Evolutionary conservation across 192 early-diverging fungal species (phyloP), one percentile per base, ranked within the genome.

Genomic region (Backusella macrospora): DNA sequence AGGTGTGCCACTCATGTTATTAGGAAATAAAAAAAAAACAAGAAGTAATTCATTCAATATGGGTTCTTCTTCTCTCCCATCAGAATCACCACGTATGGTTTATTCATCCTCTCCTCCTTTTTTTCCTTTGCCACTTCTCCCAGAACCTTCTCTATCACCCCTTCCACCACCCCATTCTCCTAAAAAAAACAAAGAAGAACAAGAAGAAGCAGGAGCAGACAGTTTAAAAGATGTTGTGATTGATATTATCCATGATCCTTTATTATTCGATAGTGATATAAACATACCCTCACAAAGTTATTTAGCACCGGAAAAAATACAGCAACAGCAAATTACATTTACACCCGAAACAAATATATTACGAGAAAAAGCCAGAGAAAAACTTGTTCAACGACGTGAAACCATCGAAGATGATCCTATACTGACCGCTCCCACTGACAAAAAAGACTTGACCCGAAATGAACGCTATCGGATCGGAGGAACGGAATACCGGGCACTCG

Each of bases 401-500:
- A 37, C 62, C 0, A 37, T 34, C 14, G 26, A 12, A 15, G 23
- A 26, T 14, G n/a, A 47, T 37, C 42, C 43, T 21, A 68, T 68
- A 13, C 46, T 72, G 62, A 62, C 43, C 0, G 59, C 40, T 26
- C 55, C 69, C 37, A 67, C 68, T 21, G 70, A 67, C 8, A 68
- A 76, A 23, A 45, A 26, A 13, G 66, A 76, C 8, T 37, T 80
- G 16, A 80, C 79, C 0, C 39, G 55, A 39, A 68, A 76, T n/a
- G 65, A 80, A 21, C 67, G 75, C 5, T 74, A 76, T 39, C 44
- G 65, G 18, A 42, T 80, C 34, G 79, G 79, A 37, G 79, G 79
- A 1, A 69, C 75, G 1, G 79, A 80, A 68, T 80, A 80, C 23
- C 48, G 79, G 40, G 69, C 79, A 5, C 23, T 80, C 0, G 68